Percentiles rank a stretch among this genome's conserved stretches.
Evolutionary conservation across 352 stramenopile genomes (phyloP).

Genomic region (Pythium rishiriense): DNA sequence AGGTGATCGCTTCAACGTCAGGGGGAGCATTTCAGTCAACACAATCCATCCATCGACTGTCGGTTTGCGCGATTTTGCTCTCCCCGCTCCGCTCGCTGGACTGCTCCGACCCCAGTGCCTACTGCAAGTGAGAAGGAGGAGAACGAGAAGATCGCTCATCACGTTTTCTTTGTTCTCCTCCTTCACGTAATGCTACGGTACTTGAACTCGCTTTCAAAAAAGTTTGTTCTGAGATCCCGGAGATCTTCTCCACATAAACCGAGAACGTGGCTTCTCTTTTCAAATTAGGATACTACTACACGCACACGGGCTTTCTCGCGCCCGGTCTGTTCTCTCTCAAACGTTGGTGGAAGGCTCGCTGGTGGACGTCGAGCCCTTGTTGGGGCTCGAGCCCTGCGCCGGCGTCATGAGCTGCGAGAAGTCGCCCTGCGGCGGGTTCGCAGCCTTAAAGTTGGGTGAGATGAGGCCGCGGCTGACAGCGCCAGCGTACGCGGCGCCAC

Average conservation of each 20-base stretch:
- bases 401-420: constrained; percentile 39
- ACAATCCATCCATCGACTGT: neutral
- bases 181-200: neutral
- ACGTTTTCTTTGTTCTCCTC: neutral
- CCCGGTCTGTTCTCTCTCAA: neutral
- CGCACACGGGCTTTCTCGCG: neutral
- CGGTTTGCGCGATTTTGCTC: neutral
- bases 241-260: neutral
- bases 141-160: neutral
- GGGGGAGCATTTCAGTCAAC: neutral
- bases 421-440: constrained; percentile 34
- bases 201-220: neutral
- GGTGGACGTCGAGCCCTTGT: neutral
- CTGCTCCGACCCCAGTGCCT: neutral
- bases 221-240: neutral
- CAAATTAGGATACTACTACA: constrained; percentile 1
- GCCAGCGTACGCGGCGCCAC: constrained; percentile 54
- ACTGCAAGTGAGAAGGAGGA: too few species aligned
- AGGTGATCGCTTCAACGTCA: constrained; percentile 3
- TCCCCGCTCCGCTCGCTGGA: neutral
- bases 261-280: neutral
- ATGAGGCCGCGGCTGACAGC: constrained; percentile 32
- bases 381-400: neutral
- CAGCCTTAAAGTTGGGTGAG: constrained; percentile 35
- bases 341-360: neutral